A percentile compares a stretch with the other conserved stretches of the same genome.
These are phyloP conservation scores for Penicillium simplicissimum DNA, from an alignment of 495 filamentous ascomycete species.

Conservation along the genomic window DNA sequence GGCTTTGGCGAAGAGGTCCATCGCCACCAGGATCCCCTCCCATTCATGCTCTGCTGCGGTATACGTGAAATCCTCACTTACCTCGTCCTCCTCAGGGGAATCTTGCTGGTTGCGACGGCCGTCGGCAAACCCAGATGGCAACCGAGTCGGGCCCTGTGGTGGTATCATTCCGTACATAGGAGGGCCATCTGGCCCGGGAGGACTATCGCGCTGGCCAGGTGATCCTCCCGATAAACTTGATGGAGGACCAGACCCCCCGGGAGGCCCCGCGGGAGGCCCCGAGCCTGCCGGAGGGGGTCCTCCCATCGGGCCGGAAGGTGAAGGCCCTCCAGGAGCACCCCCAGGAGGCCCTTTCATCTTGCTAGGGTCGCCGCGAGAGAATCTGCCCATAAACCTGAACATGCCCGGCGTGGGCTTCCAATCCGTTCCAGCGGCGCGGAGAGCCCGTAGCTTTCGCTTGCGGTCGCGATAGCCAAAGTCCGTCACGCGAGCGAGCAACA, in stretches of 20 bases:
- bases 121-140: slow-evolving; percentile 46
- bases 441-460: slow-evolving; percentile 66
- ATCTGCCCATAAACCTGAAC: slow-evolving; percentile 46
- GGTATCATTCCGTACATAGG: slow-evolving; percentile 59
- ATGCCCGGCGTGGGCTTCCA: slow-evolving; percentile 60
- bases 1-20: slow-evolving; percentile 60
- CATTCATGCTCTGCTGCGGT: slow-evolving; percentile 75
- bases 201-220: slow-evolving; percentile 9
- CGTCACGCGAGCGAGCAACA: slow-evolving; percentile 79
- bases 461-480: slow-evolving; percentile 80
- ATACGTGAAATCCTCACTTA: slow-evolving; percentile 62
- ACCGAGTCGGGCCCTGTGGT: slow-evolving; percentile 34
- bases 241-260: slow-evolving; percentile 5
- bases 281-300: slow-evolving; percentile 18
- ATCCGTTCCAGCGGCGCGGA: slow-evolving; percentile 48
- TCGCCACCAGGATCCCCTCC: slow-evolving; percentile 69
- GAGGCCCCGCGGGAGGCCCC: slow-evolving; percentile 12
- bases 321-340: slow-evolving; percentile 17
- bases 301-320: slow-evolving; percentile 25
- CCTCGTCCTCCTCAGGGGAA: slow-evolving; percentile 36
- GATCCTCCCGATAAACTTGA: slow-evolving; percentile 6
- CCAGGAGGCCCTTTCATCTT: slow-evolving; percentile 28
- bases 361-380: slow-evolving; percentile 24
- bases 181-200: slow-evolving; percentile 20
- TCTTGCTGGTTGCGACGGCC: slow-evolving; percentile 18